These are phyloP conservation scores for Apiotrichum porosum DNA, from an alignment of 1,284 basidiomycete genomes.

Conservation along the genomic window DNA sequence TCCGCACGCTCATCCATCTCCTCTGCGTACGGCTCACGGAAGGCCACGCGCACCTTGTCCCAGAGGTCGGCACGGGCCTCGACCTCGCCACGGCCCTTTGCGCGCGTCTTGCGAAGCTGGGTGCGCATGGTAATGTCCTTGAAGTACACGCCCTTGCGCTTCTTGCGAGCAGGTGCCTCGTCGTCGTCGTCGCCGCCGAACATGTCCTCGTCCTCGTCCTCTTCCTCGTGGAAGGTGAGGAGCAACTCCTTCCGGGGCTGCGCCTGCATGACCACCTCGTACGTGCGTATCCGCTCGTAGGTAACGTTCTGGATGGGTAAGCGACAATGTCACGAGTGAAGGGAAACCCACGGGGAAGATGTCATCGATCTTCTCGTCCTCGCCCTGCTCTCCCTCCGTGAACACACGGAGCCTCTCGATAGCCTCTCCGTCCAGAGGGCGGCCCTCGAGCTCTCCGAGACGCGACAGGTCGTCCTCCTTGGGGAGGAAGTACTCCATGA, in stretches of 20 bases:
- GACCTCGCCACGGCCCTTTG: constrained; percentile 17
- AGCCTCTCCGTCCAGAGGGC: constrained; percentile 22
- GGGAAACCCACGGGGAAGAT: constrained; percentile 27
- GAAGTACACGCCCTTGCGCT: constrained; percentile 70
- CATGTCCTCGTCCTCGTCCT: constrained; percentile 5
- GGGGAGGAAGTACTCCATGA: constrained; percentile 83
- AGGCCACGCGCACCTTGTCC: constrained; percentile 39
- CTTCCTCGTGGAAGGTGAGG: constrained; percentile 62
- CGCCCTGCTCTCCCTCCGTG: constrained; percentile 14
- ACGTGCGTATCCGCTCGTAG: constrained; percentile 41
- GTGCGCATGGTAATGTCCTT: constrained; percentile 82
- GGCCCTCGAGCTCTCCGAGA: constrained; percentile 21
- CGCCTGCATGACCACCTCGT: constrained; percentile 37
- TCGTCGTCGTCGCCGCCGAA: constrained; percentile 11
- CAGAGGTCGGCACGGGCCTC: constrained; percentile 23
- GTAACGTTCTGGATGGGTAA: constrained; percentile 21
- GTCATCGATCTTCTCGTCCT: constrained; percentile 26
- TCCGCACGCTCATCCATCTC: constrained; percentile 20
- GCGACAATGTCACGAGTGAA: not conserved
- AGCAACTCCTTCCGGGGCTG: constrained; percentile 63
- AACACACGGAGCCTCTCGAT: constrained; percentile 6
- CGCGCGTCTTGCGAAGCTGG: constrained; percentile 73
- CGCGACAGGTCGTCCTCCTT: constrained; percentile 60
- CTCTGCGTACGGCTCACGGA: constrained; percentile 21
- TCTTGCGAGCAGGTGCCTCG: constrained; percentile 24